Base-by-base conservation (phyloP, 768 basidiomycete genomes). In the Candolleomyces aberdarensis region DNA sequence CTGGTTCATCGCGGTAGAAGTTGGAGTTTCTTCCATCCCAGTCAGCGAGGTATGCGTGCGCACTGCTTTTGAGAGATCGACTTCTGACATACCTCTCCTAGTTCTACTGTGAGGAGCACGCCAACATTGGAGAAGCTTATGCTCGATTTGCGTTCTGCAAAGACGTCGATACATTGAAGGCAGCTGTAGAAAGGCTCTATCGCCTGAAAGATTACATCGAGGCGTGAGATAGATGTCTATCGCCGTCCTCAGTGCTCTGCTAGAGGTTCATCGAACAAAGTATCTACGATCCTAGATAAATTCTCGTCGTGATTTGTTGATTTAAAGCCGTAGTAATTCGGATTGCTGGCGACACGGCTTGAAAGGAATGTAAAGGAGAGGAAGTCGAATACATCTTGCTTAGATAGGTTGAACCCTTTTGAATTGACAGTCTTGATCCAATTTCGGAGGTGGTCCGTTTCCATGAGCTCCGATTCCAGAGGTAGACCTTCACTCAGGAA, bases 81-180 rank as follows among this genome's bases (percentile, higher is more conserved):
- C 22, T 20, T 57, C 53, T 15, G 62, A 69, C 46, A 64, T 50
- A 60, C 54, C 58, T 44, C 56, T 26, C 51, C 62, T 61, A 96
- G 92, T 98, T 98, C 75, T 98, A 96, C 75, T 94, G 93, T 69
- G 82, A 87, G 65, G 91, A 93, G 59, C 96, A 98, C 69, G 82
- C 86, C 29, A 74, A 75, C 60, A 92, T 97, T 58, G 96, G 96
- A 29, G 95, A 96, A 72, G 87, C 79, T 51, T 96, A 88, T 69
- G 87, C 84, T 20, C 85, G 94, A 59, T 98, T 98, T 71, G 89
- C 95, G 1, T 95, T 97, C 80, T 98, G 97, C 81, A 99, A 99
- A 71, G 96, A 98, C 67, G 64, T 86, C 19, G 92, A 92, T 46
- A 96, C 94, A 0, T 81, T 99, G 15, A 82, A 78, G 62, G 78